Percentiles rank a stretch among this genome's conserved stretches.
These are phyloP conservation scores for Nakaseomyces bracarensis DNA, from an alignment of 1,139 yeast genomes.

Conservation along the genomic window DNA sequence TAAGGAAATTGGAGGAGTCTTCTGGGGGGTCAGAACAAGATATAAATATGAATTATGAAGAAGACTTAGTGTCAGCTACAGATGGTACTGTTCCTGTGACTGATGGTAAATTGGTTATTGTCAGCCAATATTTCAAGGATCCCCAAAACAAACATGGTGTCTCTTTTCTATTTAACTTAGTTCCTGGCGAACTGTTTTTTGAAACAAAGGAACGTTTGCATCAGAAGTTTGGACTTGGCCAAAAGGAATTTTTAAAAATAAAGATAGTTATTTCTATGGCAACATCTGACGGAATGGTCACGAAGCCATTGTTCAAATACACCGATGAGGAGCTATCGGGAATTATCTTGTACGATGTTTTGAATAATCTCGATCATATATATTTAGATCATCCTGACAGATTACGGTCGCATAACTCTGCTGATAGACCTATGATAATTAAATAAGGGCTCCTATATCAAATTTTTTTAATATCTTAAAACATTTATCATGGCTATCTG, in stretches of 20 bases:
- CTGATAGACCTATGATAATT: constrained; percentile 33
- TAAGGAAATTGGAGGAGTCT: constrained; percentile 17
- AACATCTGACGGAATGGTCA: constrained; percentile 30
- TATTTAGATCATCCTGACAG: constrained; percentile 88
- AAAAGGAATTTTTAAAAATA: constrained; percentile 68
- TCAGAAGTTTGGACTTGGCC: constrained; percentile 61
- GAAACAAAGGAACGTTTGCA: constrained; percentile 67
- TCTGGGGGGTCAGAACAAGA: constrained; percentile 11
- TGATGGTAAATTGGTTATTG: constrained; percentile 37
- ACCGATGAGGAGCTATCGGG: constrained; percentile 34
- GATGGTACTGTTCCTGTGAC: constrained; percentile 6
- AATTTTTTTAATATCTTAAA: too few relatives aligned
- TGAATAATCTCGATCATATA: constrained; percentile 45
- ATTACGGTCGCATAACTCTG: constrained; percentile 32
- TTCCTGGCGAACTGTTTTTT: constrained; percentile 53
- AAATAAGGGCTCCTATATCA: constrained; percentile 13
- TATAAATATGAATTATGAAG: constrained; percentile 31
- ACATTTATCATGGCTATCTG: too few relatives aligned
- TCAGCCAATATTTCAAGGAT: constrained; percentile 71
- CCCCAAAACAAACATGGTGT: constrained; percentile 71
- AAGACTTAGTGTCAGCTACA: constrained; percentile 12
- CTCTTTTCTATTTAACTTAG: constrained; percentile 69
- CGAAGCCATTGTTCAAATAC: constrained; percentile 44
- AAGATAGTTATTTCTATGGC: constrained; percentile 41
- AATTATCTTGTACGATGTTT: constrained; percentile 46